Base-by-base conservation (phyloP, 2,329 filamentous ascomycete species). In the Penicillium olsonii region DNA sequence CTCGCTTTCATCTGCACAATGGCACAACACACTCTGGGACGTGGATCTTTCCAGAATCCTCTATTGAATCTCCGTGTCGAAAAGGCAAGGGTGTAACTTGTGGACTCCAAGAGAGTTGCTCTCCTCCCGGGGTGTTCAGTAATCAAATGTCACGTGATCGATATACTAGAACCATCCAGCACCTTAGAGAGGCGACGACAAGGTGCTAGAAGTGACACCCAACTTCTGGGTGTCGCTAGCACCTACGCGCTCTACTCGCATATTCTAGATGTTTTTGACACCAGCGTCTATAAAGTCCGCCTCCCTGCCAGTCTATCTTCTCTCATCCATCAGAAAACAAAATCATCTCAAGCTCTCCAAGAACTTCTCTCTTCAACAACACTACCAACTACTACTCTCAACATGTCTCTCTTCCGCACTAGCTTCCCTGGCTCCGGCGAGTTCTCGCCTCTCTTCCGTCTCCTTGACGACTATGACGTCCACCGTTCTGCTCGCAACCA, bases 381-480 rank as follows among this genome's bases (percentile, higher is more conserved):
- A 24, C 4, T 35, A 29, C 33, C 24, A 37, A 17, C 42, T 41
- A 55, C 10, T 26, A 40, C 31, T 22, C 48, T 26, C 42, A 68
- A 39, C 41, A 71, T 72, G 68, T 69, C 67, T 65, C 59, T 71
- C 53, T 67, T 69, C 59, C 57, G 57, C 43, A 53, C 59, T 45
- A 53, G 18, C 52, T 58, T 66, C 47, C 62, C 62, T 17, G 37
- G 59, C 37, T 34, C 51, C 31, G 64, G 68, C 46, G 75, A 76
- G 55, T 70, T 76, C 57, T 57, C 65, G 19, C 68, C 75, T 47
- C 69, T 77, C 46, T 75, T 77, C 65, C 72, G 70, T 37, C 71
- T 77, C n/a, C 63, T 77, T 43, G 73, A 76, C 55, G 72, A 75
- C 63, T 71, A 70, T 51, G 65, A 72, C 53, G 48, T 55, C 60